These are phyloP conservation scores for Candida saitoana DNA, from an alignment of 805 yeast genomes.

Conservation along the genomic window DNA sequence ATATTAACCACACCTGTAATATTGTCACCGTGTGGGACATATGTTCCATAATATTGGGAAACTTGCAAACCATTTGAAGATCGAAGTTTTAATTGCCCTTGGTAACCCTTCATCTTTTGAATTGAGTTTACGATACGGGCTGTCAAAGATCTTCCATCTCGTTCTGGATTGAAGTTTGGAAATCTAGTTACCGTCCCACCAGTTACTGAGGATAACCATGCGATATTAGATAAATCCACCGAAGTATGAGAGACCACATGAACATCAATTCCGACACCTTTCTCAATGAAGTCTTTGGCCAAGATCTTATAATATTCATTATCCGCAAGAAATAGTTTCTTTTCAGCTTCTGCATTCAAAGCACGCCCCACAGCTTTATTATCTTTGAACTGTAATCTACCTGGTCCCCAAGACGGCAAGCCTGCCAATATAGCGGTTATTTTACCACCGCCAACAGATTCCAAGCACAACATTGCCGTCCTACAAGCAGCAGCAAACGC, in stretches of 20 bases:
- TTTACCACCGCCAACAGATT: constrained; percentile 76
- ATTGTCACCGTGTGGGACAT: constrained; percentile 22
- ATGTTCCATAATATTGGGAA: constrained; percentile 62
- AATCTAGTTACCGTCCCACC: constrained; percentile 70
- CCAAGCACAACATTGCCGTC: constrained; percentile 61
- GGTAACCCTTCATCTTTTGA: constrained; percentile 58
- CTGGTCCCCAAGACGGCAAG: constrained; percentile 80
- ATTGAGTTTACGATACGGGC: constrained; percentile 57
- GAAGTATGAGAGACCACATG: constrained; percentile 62
- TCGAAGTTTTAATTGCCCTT: constrained; percentile 78
- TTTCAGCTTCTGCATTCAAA: constrained; percentile 40
- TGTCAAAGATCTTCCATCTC: constrained; percentile 66
- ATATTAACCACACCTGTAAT: constrained; percentile 29
- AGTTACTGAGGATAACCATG: constrained; percentile 58
- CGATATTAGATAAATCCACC: constrained; percentile 73
- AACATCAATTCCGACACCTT: constrained; percentile 72
- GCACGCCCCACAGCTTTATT: constrained; percentile 36
- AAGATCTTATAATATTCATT: constrained; percentile 59
- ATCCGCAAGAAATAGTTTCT: constrained; percentile 54
- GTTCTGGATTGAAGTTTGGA: constrained; percentile 58
- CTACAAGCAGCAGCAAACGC: constrained; percentile 77
- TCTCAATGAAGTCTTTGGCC: constrained; percentile 50
- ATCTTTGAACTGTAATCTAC: constrained; percentile 50
- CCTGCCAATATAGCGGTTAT: constrained; percentile 63
- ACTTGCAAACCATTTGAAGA: constrained; percentile 87